Base-by-base conservation (phyloP, 345 rosid species). In the Raphanus sativus region DNA sequence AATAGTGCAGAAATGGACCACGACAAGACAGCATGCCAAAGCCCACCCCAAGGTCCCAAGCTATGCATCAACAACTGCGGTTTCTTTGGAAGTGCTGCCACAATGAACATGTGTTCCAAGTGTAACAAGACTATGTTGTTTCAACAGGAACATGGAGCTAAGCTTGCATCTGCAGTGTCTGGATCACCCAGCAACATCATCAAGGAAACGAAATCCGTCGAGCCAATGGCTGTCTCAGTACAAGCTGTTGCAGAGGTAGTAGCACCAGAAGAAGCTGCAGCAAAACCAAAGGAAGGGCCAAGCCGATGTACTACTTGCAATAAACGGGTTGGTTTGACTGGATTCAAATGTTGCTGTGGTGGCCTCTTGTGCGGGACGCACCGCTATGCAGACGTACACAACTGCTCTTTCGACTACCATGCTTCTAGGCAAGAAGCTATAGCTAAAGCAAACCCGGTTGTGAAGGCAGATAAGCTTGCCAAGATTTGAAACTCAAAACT, bases 51-150 rank as follows among this genome's bases (percentile, higher is more conserved):
- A 78, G 82, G 90, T 40, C 92, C 95, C 6, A 87, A 87, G 78
- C 81, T 89, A 50, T 93, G 98, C 77, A 30, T 86, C 61, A 93
- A 93, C 81, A 89, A 91, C 75, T 91, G 98, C 24, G 98, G 98
- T 77, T 93, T 90, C 94, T 93, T 89, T 32, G 97, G 97, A 75
- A 93, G 95, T 58, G 88, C 91, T 9, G 92, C 97, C 36, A 91
- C 98, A 3, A 93, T 88, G 95, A 93, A 93, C 80, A 88, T 93
- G 95, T 93, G 98, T 71, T 93, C 98, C 34, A 93, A 93, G 84
- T 93, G 97, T 84, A 94, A 93, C 89, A 91, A 93, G 87, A 90
- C 80, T 71, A 81, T 79, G 67, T 28, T 88, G 63, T 75, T 89
- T 81, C 87, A 91, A 74, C 91, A 91, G 78, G 90, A 91, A 75